Evolutionary conservation across 306 rosid genomes (phyloP), one percentile per base, ranked within the genome.

Genomic region (Dryas octopetala): DNA sequence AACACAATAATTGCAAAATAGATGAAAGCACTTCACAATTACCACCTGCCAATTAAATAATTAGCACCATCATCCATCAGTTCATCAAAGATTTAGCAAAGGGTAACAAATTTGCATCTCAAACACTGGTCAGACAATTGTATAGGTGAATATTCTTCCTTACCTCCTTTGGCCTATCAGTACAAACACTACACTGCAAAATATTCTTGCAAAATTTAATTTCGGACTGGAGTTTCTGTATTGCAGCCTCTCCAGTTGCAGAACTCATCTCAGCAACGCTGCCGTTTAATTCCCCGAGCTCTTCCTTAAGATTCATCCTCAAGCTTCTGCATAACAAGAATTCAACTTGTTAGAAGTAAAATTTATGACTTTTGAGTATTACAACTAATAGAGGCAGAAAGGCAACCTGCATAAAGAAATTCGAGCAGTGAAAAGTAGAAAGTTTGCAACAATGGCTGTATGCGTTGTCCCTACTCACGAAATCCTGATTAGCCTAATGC

Each of bases 111-210:
- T 17, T n/a, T 51, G 9, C 12, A 23, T 15, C 32, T 54, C 66
- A 44, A 41, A 32, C 16, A 69, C 58, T 44, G 62, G 61, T 50
- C 68, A 45, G 45, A 58, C 1, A 4, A 45, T 23, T 38, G 12
- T 1, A 16, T 26, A 68, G 43, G 50, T 16, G 48, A 55, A 67
- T 51, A 62, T 70, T 62, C 41, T 62, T 67, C 69, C 77, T 76
- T 74, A 95, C 99, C 99, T 95, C 99, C 85, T 95, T 95, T 7
- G 97, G 99, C 66, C 97, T 95, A 81, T 95, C 97, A 48, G 90
- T 86, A 78, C 97, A 95, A 64, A 92, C 96, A 15, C 94, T 91
- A 75, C 99, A 95, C 85, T 95, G 92, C 76, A 95, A 84, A 84
- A 95, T 84, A 72, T 90, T 81, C 83, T 95, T 92, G 88, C 91